Percentiles rank a stretch among this genome's conserved stretches.
These are phyloP conservation scores for Coprinellus micaceus DNA, from an alignment of 768 basidiomycete species.

Conservation along the genomic window DNA sequence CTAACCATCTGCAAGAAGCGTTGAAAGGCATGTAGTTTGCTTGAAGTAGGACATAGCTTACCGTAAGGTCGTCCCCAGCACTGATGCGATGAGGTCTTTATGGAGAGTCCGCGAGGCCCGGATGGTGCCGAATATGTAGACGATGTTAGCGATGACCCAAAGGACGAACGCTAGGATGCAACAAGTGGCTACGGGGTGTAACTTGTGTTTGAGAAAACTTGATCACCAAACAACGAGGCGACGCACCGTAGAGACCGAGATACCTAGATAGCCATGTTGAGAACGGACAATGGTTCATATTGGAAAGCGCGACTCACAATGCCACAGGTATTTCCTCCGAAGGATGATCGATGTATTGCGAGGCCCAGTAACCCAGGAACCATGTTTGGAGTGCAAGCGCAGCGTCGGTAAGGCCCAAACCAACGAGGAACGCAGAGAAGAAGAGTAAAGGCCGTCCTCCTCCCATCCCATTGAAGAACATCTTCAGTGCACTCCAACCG, in stretches of 20 bases:
- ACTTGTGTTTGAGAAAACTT: neutral
- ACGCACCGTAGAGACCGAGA: conserved; percentile 35
- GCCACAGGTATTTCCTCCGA: conserved; percentile 31
- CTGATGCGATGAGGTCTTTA: conserved; percentile 42
- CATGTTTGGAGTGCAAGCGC: conserved; percentile 34
- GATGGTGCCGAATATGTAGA: conserved; percentile 44
- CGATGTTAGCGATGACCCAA: conserved; percentile 32
- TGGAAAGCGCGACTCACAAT: conserved; percentile 26
- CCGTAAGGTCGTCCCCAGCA: conserved; percentile 60
- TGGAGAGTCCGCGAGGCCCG: conserved; percentile 55
- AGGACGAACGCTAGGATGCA: conserved; percentile 14
- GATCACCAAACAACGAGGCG: neutral
- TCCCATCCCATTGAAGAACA: conserved; percentile 33
- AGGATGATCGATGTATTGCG: conserved; percentile 34
- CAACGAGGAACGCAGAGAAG: conserved; percentile 26
- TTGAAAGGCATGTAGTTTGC: neutral
- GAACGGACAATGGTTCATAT: conserved; percentile 13
- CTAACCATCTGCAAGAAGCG: conserved; percentile 40
- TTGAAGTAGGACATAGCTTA: conserved; percentile 15
- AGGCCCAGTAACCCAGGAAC: conserved; percentile 45
- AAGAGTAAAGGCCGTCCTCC: conserved; percentile 31
- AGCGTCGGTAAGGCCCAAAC: conserved; percentile 24
- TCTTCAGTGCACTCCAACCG: conserved; percentile 43
- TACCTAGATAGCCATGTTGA: conserved; percentile 32
- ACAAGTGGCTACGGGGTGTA: conserved; percentile 1